Percentiles rank a stretch among this genome's conserved stretches.
These are phyloP conservation scores for Allantophomopsis cytisporea DNA, from an alignment of 2,329 filamentous ascomycete genomes.

Conservation along the genomic window DNA sequence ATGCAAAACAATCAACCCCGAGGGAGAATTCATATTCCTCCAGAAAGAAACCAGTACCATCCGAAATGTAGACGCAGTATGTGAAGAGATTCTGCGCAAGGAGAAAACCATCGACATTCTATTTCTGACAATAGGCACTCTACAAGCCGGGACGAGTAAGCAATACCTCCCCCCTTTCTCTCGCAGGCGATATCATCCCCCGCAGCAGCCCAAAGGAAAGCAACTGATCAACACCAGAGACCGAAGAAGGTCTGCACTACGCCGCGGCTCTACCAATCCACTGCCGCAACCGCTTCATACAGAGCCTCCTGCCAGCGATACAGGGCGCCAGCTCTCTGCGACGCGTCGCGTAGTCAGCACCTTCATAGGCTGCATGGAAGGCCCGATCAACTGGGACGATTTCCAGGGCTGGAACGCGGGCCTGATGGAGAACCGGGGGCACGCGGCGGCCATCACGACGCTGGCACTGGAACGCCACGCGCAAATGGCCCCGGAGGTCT, in stretches of 20 bases:
- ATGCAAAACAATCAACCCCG: constrained; percentile 24
- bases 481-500: constrained; percentile 25
- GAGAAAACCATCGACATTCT: too few relatives aligned
- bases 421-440: constrained; percentile 23
- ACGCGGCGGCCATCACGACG: constrained; percentile 32
- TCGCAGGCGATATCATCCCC: too few relatives aligned
- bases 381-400: constrained; percentile 27
- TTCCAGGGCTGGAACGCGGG: constrained; percentile 22
- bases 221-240: constrained; percentile 26
- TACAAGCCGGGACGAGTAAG: too few relatives aligned
- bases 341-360: constrained; percentile 42
- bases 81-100: too few relatives aligned
- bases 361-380: constrained; percentile 34
- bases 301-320: constrained; percentile 41
- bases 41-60: constrained; percentile 28
- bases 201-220: background rate
- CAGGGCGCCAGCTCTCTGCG: constrained; percentile 27
- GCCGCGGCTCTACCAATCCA: constrained; percentile 36
- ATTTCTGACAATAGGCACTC: too few relatives aligned
- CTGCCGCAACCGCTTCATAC: constrained; percentile 36
- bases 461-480: constrained; percentile 31
- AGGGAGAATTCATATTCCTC: constrained; percentile 27
- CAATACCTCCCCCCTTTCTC: too few relatives aligned
- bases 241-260: constrained; percentile 36
- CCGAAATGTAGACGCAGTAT: constrained; percentile 24